Conservation (phyloP, 768 basidiomycete species). For the Termitomyces sp. region DNA sequence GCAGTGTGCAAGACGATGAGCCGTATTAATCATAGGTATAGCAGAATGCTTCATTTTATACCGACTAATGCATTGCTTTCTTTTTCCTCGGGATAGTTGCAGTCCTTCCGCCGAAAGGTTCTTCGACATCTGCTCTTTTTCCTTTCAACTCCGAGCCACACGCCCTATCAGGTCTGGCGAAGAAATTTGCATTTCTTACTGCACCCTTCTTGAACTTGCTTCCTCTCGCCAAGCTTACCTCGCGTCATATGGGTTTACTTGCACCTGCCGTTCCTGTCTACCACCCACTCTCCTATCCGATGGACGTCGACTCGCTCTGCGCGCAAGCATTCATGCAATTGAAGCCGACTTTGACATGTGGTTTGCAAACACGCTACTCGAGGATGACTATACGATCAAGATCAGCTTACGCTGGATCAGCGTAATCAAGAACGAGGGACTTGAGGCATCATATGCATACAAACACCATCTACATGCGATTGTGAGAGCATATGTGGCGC, state of each 20-base stretch:
- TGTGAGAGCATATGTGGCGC: slow-evolving; percentile 12
- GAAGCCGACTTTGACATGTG: slow-evolving; percentile 10
- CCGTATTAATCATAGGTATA: slow-evolving; percentile 33
- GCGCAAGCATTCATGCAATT: slow-evolving; percentile 8
- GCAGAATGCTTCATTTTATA: not conserved
- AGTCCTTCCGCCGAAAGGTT: slow-evolving; percentile 19
- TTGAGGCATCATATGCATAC: slow-evolving; percentile 14
- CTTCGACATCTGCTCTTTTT: slow-evolving; percentile 25
- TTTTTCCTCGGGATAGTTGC: slow-evolving; percentile 17
- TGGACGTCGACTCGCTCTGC: slow-evolving; percentile 14
- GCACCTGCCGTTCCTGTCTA: slow-evolving; percentile 19
- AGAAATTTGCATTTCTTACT: slow-evolving; percentile 25
- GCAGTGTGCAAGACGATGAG: slow-evolving; percentile 23
- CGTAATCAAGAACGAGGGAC: slow-evolving; percentile 12
- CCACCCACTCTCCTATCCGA: slow-evolving; percentile 17
- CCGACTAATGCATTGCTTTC: not conserved
- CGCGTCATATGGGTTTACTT: slow-evolving; percentile 22
- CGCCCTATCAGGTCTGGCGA: slow-evolving; percentile 23
- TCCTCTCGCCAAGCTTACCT: slow-evolving; percentile 20
- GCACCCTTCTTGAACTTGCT: slow-evolving; percentile 10
- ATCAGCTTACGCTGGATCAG: slow-evolving; percentile 14
- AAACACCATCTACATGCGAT: slow-evolving; percentile 13
- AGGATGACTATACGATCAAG: slow-evolving; percentile 14
- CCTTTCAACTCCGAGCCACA: slow-evolving; percentile 20
- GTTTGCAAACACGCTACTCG: slow-evolving; percentile 10